A percentile compares a stretch with the other conserved stretches of the same genome.
Evolutionary conservation across 192 early-diverging fungal genomes (phyloP).

Genomic region (Helicostylum pulchrum): DNA sequence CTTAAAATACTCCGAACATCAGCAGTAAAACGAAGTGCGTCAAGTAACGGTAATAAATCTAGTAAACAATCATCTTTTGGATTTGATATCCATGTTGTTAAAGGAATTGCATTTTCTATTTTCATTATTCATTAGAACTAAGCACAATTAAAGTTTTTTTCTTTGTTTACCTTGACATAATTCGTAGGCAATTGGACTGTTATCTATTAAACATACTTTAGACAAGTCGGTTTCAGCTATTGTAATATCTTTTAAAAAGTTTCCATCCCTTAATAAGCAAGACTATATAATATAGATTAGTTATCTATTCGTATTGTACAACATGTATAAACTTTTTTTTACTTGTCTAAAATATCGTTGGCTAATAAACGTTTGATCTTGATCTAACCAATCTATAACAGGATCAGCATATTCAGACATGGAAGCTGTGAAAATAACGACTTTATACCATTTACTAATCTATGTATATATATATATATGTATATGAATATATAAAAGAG

Average conservation of each 20-base stretch:
- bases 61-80: slow-evolving; percentile 77
- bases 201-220: slow-evolving; percentile 83
- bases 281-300: slow-evolving; percentile 41
- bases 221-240: slow-evolving; percentile 68
- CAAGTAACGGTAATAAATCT: slow-evolving; percentile 84
- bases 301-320: too few species aligned
- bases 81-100: slow-evolving; percentile 79
- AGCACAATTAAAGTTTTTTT: neutral
- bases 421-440: slow-evolving; percentile 90
- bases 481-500: too few species aligned
- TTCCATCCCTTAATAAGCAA: slow-evolving; percentile 64
- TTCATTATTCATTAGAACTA: neutral
- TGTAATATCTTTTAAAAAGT: slow-evolving; percentile 73
- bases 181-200: slow-evolving; percentile 72
- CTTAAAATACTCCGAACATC: slow-evolving; percentile 72
- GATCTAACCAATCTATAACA: slow-evolving; percentile 91
- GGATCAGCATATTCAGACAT: slow-evolving; percentile 94
- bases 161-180: slow-evolving; percentile 61
- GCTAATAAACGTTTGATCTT: slow-evolving; percentile 56
- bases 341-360: slow-evolving; percentile 81
- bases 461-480: slow-evolving; percentile 30
- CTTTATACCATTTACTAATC: slow-evolving; percentile 86
- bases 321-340: slow-evolving; percentile 14
- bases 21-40: slow-evolving; percentile 80
- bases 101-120: slow-evolving; percentile 86